Base-by-base conservation (phyloP, 371 early-diverging fungal species). In the Mortierella polycephala region DNA sequence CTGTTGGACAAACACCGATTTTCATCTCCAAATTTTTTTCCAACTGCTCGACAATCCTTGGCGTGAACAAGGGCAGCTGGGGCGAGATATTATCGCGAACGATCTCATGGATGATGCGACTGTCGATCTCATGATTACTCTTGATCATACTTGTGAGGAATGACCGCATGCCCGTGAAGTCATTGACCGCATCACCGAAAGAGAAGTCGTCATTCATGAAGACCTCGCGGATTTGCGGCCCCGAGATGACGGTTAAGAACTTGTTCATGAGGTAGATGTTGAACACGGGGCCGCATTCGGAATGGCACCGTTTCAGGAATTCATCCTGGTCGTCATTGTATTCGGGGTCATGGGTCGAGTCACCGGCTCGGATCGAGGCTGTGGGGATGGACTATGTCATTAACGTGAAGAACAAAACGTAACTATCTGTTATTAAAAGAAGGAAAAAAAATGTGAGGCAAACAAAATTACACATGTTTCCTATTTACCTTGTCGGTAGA, bases 151-250 rank as follows among this genome's bases (percentile, higher is more conserved):
- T 58, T 0, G 10, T 16, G 21, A 77, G 44, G 46, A 62, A 71
- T 0, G 62, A 23, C 0, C 50, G 42, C 51, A 69, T 46, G 14
- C 66, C 61, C 7, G 72, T 71, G 13, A 77, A 18, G 20, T 69
- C 69, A 0, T 77, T 66, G 6, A 69, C 49, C 0, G 72, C 23
- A 11, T 71, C 77, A 7, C 23, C 30, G 2, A 55, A 18, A 6
- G 46, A 60, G n/a, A 73, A 73, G 37, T 52, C 44, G 0, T 71
- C 71, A 10, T 52, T 60, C 64, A 68, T 52, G 23, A 71, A 76
- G 51, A 76, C 55, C 37, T 76, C 77, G 0, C 71, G 71, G 46
- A 68, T 60, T 13, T 71, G 51, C n/a, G 65, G 66, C 0, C 69
- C 77, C 1, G 67, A 64, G 50, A 77, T 62, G 1, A 77, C 72